A percentile compares a stretch with the other conserved stretches of the same genome.
phyloP scores from a whole-genome alignment of 345 rosid genomes.

The Populus nigra region DNA sequence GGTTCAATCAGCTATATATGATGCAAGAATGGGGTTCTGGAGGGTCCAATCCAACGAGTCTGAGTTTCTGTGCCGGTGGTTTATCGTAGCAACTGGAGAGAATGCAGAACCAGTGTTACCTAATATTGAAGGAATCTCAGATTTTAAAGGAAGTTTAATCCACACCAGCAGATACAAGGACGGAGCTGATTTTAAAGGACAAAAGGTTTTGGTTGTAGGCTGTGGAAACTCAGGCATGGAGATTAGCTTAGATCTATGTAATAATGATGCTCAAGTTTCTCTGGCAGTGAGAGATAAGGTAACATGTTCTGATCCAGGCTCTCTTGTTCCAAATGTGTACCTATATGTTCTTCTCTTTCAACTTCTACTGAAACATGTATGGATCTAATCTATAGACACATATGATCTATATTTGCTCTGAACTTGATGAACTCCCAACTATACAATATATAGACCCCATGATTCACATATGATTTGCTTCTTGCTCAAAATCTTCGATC shows the following conservation, averaged over 20 bases:
- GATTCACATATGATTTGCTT: no score
- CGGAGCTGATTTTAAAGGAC: constrained; percentile 47
- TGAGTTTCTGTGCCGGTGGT: constrained; percentile 49
- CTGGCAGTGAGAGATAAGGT: constrained; percentile 21
- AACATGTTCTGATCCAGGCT: neutral
- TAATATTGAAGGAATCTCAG: constrained; percentile 47
- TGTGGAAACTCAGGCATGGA: constrained; percentile 97
- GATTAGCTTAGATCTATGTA: constrained; percentile 75
- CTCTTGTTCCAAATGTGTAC: neutral
- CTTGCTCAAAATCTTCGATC: no score
- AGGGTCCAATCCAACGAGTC: constrained; percentile 14
- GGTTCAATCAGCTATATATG: constrained; percentile 26
- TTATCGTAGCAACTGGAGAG: constrained; percentile 80
- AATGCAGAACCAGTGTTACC: constrained; percentile 80
- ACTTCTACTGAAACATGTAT: no score
- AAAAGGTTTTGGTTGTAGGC: constrained; percentile 68
- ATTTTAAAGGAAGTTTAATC: constrained; percentile 32
- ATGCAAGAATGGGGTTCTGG: constrained; percentile 27
- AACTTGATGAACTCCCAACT: neutral
- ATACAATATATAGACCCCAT: neutral
- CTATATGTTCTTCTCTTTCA: constrained; percentile 30
- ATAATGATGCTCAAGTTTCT: constrained; percentile 30
- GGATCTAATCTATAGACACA: no score
- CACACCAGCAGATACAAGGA: constrained; percentile 70
- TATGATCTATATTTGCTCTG: no score